phyloP scores from a whole-genome alignment of 768 basidiomycete species.

The Leccinellum rugosiceps region DNA sequence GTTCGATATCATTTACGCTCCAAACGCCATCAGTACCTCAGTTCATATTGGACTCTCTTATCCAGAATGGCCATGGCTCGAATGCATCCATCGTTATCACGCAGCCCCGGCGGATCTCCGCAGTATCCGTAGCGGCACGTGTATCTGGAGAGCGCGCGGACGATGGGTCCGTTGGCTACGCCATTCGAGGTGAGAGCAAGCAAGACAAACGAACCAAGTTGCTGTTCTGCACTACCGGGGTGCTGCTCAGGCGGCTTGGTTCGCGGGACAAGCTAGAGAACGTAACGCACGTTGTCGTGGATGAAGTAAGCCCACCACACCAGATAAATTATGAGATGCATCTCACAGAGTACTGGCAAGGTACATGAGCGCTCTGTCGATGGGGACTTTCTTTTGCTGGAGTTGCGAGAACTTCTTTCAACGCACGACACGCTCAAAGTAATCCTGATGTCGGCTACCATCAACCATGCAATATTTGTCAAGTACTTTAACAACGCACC shows the following conservation, averaged over 20 bases:
- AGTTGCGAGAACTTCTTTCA: slow-evolving; percentile 72
- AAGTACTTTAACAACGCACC: slow-evolving; percentile 83
- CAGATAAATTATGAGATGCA: not conserved
- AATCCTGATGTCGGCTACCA: slow-evolving; percentile 92
- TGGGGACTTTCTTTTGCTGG: slow-evolving; percentile 83
- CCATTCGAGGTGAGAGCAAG: slow-evolving; percentile 83
- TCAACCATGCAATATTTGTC: slow-evolving; percentile 83
- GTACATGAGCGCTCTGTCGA: slow-evolving; percentile 93
- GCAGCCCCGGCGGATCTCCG: slow-evolving; percentile 86
- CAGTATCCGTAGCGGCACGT: slow-evolving; percentile 82
- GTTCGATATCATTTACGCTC: not conserved
- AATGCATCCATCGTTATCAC: slow-evolving; percentile 78
- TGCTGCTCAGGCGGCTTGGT: slow-evolving; percentile 78
- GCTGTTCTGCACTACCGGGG: slow-evolving; percentile 92
- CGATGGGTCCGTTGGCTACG: slow-evolving; percentile 82
- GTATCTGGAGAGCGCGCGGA: slow-evolving; percentile 79
- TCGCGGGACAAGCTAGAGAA: slow-evolving; percentile 65
- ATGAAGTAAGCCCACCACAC: slow-evolving; percentile 61
- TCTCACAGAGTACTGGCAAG: slow-evolving; percentile 34
- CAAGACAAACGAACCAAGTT: slow-evolving; percentile 65
- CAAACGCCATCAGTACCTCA: slow-evolving; percentile 61
- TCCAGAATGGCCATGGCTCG: slow-evolving; percentile 56
- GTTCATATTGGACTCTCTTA: slow-evolving; percentile 84
- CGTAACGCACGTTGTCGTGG: slow-evolving; percentile 84
- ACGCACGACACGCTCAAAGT: slow-evolving; percentile 69